These are phyloP conservation scores for Eucalyptus pumila DNA, from an alignment of 345 rosid species.

Conservation along the genomic window DNA sequence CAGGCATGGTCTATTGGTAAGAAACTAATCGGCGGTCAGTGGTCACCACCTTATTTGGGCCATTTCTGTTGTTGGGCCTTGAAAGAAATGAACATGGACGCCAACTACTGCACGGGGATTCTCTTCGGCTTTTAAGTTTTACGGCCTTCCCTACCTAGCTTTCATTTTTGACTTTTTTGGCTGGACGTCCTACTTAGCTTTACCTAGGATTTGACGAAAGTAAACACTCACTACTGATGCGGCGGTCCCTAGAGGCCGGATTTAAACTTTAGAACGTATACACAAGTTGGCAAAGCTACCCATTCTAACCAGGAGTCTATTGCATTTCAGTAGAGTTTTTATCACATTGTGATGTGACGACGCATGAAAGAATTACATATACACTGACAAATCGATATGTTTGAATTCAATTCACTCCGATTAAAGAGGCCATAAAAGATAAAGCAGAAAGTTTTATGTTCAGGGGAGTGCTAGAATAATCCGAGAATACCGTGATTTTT, in stretches of 20 bases:
- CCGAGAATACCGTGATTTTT: not conserved
- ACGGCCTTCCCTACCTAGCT: not conserved
- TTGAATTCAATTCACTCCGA: not conserved
- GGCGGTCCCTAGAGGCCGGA: not conserved
- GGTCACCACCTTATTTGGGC: not conserved
- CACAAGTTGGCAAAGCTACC: not conserved
- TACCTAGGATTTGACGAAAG: not conserved
- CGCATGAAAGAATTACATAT: fast-evolving
- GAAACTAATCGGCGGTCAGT: not conserved
- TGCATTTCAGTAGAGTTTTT: not conserved
- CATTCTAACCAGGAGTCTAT: too few species aligned
- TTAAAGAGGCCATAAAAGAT: not conserved
- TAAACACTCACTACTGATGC: not conserved
- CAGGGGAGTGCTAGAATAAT: not conserved
- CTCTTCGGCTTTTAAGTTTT: not conserved
- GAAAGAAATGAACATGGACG: not conserved
- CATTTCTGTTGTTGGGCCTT: not conserved
- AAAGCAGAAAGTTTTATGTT: not conserved
- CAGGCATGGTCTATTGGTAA: not conserved
- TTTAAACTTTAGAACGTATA: not conserved
- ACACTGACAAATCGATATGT: not conserved
- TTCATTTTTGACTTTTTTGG: not conserved
- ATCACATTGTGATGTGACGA: fast-evolving
- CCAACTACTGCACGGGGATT: not conserved
- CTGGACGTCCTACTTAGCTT: not conserved